Evolutionary conservation across 768 basidiomycete species (phyloP), one percentile per base, ranked within the genome.

Genomic region (Collybia sordida): DNA sequence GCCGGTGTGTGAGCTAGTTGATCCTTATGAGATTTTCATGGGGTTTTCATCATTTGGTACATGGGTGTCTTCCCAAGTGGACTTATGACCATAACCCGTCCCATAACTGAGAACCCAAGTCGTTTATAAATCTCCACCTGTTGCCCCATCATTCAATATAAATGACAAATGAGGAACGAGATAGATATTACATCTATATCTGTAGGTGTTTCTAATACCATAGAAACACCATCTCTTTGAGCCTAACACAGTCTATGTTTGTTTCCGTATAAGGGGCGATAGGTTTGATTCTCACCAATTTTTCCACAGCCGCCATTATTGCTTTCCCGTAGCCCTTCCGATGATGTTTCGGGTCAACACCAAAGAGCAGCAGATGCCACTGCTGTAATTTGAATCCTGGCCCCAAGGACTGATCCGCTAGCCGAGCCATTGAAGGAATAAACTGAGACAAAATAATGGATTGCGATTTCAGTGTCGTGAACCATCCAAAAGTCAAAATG

Each of bases 281-380:
- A 31, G 9, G 31, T 12, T 6, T 3, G 14, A 11, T 12, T 31
- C 50, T 38, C 22, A 66, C 66, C 58, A 54, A 50, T 6, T 58
- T 52, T 43, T 67, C 66, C 8, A 51, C 63, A 8, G 52, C 55
- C 18, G 59, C 49, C 43, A 66, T 57, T 47, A 66, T 34, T 1
- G 53, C 53, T 42, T 62, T 65, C 18, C 61, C 68, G 12, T 62
- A 57, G 14, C 67, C 67, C 46, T 65, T 66, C 3, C 64, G 56
- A n/a, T 68, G 67, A 41, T 67, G 58, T 2, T 55, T 51, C 11
- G 62, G 65, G 17, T 53, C 35, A 23, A 68, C 62, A 3, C 60
- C 68, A 42, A 71, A 64, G 9, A 66, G 45, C 8, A 62, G 62
- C 12, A 69, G 53, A 42, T 63, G 55, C 64, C 66, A 69, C 5